phyloP scores from a whole-genome alignment of 1,139 yeast genomes.

The Yamadazyma membranifaciens region DNA sequence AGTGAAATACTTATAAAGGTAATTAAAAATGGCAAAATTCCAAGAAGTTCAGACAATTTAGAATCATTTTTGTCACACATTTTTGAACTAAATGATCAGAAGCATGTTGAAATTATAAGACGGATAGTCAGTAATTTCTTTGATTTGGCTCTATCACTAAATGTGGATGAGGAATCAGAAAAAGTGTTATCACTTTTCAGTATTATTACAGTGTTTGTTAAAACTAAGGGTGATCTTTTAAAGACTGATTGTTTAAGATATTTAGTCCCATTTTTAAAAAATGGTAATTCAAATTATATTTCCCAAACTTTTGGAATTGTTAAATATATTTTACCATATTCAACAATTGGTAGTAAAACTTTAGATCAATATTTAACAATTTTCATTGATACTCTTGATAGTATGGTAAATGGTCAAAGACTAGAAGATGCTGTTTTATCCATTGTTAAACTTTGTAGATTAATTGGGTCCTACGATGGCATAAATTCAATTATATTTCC shows the following conservation, averaged over 20 bases:
- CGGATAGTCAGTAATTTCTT: neutral
- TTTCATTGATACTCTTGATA: constrained; percentile 48
- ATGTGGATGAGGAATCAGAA: neutral
- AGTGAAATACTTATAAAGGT: constrained; percentile 25
- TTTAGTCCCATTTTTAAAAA: constrained; percentile 58
- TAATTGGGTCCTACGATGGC: constrained; percentile 18
- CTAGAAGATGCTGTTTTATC: constrained; percentile 51
- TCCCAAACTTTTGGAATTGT: constrained; percentile 55
- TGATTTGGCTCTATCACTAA: neutral
- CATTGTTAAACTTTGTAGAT: constrained; percentile 31
- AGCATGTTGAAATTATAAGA: no score
- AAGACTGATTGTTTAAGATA: constrained; percentile 64
- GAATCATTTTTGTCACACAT: constrained; percentile 1
- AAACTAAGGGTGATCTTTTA: constrained; percentile 49
- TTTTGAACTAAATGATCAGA: no score
- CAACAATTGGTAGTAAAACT: constrained; percentile 43
- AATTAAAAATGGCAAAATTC: neutral
- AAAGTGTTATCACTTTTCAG: constrained; percentile 16
- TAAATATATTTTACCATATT: constrained; percentile 44
- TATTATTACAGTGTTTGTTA: constrained; percentile 53
- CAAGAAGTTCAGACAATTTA: constrained; percentile 2
- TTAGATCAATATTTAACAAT: constrained; percentile 49
- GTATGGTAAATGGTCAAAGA: constrained; percentile 28
- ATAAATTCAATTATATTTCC: constrained; percentile 30
- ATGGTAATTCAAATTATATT: constrained; percentile 41